A percentile compares a stretch with the other conserved stretches of the same genome.
phyloP scores from a whole-genome alignment of 805 yeast species.

The Zygoascus bituminiphila region DNA sequence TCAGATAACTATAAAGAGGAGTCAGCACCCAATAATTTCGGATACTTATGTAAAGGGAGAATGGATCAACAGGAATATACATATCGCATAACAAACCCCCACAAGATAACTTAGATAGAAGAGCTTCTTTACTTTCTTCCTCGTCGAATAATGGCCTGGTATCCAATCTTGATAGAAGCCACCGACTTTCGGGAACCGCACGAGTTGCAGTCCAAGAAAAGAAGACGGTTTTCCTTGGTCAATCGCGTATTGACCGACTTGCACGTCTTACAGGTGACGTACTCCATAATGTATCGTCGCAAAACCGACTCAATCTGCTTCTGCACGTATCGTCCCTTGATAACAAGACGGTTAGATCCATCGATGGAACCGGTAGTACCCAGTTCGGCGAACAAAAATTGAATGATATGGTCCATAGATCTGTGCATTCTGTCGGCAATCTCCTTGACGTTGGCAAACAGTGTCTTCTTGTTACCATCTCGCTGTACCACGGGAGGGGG shows the following conservation, averaged over 20 bases:
- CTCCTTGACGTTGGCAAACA: constrained; percentile 92
- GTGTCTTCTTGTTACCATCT: constrained; percentile 95
- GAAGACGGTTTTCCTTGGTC: constrained; percentile 95
- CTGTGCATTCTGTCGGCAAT: constrained; percentile 91
- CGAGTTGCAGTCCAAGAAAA: constrained; percentile 93
- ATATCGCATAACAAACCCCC: neutral
- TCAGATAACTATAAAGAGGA: no score
- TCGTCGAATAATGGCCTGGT: constrained; percentile 65
- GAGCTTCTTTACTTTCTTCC: constrained; percentile 15
- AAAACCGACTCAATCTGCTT: constrained; percentile 94
- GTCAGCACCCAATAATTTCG: neutral
- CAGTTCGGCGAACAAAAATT: constrained; percentile 93
- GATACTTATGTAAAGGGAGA: neutral
- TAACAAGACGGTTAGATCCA: constrained; percentile 93
- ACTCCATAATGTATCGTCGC: constrained; percentile 93
- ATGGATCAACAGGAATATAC: neutral
- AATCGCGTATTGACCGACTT: constrained; percentile 94
- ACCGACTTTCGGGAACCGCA: constrained; percentile 98
- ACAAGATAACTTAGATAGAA: no score
- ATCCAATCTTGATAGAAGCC: constrained; percentile 96
- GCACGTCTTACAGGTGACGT: constrained; percentile 98
- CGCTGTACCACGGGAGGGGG: constrained; percentile 97
- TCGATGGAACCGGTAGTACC: constrained; percentile 99
- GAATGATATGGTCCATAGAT: constrained; percentile 94
- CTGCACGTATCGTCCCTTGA: constrained; percentile 97